phyloP scores from a whole-genome alignment of 352 stramenopile species.

The Phytophthora melonis region DNA sequence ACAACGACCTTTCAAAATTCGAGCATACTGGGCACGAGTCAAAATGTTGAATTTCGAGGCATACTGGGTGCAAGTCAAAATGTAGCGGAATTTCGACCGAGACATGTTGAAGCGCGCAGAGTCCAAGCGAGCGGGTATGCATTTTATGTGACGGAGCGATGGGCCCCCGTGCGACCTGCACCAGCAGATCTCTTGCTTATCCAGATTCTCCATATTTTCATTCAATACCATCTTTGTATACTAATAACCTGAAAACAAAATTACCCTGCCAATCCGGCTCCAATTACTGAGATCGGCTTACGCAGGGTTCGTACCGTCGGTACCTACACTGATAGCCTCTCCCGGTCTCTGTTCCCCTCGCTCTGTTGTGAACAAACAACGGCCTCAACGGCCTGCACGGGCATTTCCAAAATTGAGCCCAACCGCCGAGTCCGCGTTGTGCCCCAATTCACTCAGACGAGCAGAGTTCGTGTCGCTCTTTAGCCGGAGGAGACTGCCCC shows the following conservation, averaged over 20 bases:
- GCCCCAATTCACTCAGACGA: no score
- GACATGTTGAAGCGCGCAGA: conserved; percentile 38
- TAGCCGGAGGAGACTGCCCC: conserved; percentile 26
- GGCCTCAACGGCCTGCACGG: not conserved
- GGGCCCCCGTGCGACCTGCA: not conserved
- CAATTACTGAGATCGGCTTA: not conserved
- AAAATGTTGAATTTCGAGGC: conserved; percentile 11
- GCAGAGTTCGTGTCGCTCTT: not conserved
- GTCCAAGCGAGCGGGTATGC: conserved; percentile 6
- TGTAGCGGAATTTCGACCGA: conserved; percentile 1
- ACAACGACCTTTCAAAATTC: conserved; percentile 6
- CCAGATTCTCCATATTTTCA: no score
- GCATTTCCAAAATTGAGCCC: conserved; percentile 27
- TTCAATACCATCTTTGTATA: no score
- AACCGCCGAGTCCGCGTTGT: conserved; percentile 16
- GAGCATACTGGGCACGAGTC: conserved; percentile 19
- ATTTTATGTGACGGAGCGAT: conserved; percentile 48
- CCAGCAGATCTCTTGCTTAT: not conserved
- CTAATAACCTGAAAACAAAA: no score
- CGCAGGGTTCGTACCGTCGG: conserved; percentile 22
- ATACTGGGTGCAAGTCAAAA: conserved; percentile 27
- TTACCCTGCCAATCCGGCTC: not conserved
- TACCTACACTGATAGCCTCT: conserved; percentile 5
- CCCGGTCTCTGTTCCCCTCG: conserved; percentile 7
- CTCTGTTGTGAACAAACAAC: not conserved